These are phyloP conservation scores for Penicillium sp. DNA, from an alignment of 2,329 filamentous ascomycete species.

Conservation along the genomic window DNA sequence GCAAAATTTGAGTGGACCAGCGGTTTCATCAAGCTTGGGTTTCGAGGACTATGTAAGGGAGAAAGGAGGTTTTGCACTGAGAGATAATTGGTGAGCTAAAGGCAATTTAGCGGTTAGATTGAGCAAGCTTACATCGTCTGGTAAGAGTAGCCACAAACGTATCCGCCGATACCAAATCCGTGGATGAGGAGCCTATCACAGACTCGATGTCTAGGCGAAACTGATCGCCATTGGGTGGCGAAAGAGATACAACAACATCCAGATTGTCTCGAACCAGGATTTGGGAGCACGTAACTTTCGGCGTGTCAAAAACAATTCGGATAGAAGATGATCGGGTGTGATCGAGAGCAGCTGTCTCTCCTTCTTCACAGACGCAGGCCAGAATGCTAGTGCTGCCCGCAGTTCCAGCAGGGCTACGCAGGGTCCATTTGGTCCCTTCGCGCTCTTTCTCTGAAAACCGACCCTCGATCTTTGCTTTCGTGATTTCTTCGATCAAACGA, in stretches of 20 bases:
- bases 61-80: constrained; percentile 74
- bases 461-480: constrained; percentile 83
- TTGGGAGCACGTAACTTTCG: constrained; percentile 35
- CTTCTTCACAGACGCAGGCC: constrained; percentile 49
- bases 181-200: constrained; percentile 70
- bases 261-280: constrained; percentile 37
- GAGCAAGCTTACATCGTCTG: constrained; percentile 65
- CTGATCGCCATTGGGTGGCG: constrained; percentile 64
- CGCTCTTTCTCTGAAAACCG: constrained; percentile 83
- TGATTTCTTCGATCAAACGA: constrained; percentile 81
- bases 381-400: constrained; percentile 60
- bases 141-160: constrained; percentile 76
- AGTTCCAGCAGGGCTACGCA: constrained; percentile 69
- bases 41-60: constrained; percentile 67
- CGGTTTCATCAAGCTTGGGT: constrained; percentile 56
- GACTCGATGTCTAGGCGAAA: constrained; percentile 65
- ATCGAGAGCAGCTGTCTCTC: constrained; percentile 53
- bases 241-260: constrained; percentile 68
- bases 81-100: constrained; percentile 14
- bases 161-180: constrained; percentile 72
- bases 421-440: constrained; percentile 78
- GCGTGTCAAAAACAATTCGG: constrained; percentile 42
- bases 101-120: neutral
- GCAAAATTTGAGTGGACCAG: constrained; percentile 79
- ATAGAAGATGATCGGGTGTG: constrained; percentile 49